Percentiles rank a stretch among this genome's conserved stretches.
Conservation (phyloP, 2,329 filamentous ascomycete genomes). For the Aspergillus eucalypticola region DNA sequence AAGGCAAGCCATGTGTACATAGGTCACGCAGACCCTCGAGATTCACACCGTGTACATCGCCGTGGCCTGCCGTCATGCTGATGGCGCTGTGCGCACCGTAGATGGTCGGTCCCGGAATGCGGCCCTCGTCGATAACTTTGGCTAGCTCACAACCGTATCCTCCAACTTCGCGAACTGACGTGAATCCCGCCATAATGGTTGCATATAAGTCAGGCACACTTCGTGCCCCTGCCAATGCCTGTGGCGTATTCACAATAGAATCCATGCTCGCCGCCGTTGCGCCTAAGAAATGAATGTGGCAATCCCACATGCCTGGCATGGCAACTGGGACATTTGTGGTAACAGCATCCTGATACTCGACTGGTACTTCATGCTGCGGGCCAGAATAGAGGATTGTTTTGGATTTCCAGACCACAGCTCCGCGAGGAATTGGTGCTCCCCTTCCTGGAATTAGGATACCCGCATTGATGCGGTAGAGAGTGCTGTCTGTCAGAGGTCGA, state of each 20-base stretch:
- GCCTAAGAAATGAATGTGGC: slow-evolving; percentile 53
- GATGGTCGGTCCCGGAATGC: slow-evolving; percentile 51
- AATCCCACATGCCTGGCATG: slow-evolving; percentile 58
- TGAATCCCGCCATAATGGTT: slow-evolving; percentile 53
- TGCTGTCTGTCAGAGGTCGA: slow-evolving; percentile 2
- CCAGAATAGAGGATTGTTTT: slow-evolving; percentile 47
- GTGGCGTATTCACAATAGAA: slow-evolving; percentile 18
- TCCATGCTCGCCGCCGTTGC: slow-evolving; percentile 20
- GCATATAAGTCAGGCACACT: slow-evolving; percentile 44
- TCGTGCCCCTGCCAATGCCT: slow-evolving; percentile 44
- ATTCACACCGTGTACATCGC: slow-evolving; percentile 41
- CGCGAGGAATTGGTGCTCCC: slow-evolving; percentile 45
- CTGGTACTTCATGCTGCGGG: slow-evolving; percentile 29
- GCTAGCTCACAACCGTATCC: slow-evolving; percentile 51
- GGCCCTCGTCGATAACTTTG: slow-evolving; percentile 47
- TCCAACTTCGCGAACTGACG: slow-evolving; percentile 52
- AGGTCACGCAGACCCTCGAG: slow-evolving; percentile 3
- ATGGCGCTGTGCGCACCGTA: slow-evolving; percentile 50
- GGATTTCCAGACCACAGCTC: slow-evolving; percentile 43
- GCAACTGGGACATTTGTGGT: slow-evolving; percentile 44
- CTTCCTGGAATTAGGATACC: slow-evolving; percentile 52
- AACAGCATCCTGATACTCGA: slow-evolving; percentile 31
- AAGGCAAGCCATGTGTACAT: slow-evolving; percentile 19
- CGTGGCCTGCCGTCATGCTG: slow-evolving; percentile 53
- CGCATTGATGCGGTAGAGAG: slow-evolving; percentile 21